These are phyloP conservation scores for Gentiana straminea DNA, from an alignment of 257 asterid species.

Conservation along the genomic window DNA sequence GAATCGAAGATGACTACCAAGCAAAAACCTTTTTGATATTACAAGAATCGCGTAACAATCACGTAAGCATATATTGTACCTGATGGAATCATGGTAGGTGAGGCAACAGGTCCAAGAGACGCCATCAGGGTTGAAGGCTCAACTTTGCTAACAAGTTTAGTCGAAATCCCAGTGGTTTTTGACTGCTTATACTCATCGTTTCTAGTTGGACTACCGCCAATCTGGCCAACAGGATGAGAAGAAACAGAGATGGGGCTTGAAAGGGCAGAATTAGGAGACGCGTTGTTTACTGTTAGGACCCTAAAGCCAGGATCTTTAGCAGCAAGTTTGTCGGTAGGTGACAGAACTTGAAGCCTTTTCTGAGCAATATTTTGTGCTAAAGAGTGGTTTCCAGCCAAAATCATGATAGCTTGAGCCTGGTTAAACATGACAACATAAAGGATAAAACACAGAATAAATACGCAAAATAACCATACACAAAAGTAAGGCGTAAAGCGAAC, in stretches of 20 bases:
- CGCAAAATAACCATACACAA: not conserved
- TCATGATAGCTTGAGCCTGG: conserved; percentile 82
- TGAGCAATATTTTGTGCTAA: conserved; percentile 26
- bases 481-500: conserved; percentile 18
- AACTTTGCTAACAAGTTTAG: conserved; percentile 20
- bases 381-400: conserved; percentile 52
- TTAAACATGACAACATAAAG: not conserved
- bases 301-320: conserved; percentile 28
- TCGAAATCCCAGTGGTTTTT: conserved; percentile 21
- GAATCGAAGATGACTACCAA: not conserved
- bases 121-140: conserved; percentile 37
- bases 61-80: conserved; percentile 24
- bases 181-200: conserved; percentile 28
- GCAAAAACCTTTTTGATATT: not conserved
- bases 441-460: not conserved
- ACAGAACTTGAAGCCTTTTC: conserved; percentile 25
- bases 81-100: conserved; percentile 34
- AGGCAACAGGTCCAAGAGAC: conserved; percentile 32
- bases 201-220: conserved; percentile 19
- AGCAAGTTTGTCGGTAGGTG: conserved; percentile 34
- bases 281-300: conserved; percentile 25
- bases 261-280: conserved; percentile 30
- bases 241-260: conserved; percentile 59
- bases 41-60: not conserved
- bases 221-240: conserved; percentile 43